These are phyloP conservation scores for Neurospora sp. DNA, from an alignment of 495 filamentous ascomycete genomes.

Conservation along the genomic window DNA sequence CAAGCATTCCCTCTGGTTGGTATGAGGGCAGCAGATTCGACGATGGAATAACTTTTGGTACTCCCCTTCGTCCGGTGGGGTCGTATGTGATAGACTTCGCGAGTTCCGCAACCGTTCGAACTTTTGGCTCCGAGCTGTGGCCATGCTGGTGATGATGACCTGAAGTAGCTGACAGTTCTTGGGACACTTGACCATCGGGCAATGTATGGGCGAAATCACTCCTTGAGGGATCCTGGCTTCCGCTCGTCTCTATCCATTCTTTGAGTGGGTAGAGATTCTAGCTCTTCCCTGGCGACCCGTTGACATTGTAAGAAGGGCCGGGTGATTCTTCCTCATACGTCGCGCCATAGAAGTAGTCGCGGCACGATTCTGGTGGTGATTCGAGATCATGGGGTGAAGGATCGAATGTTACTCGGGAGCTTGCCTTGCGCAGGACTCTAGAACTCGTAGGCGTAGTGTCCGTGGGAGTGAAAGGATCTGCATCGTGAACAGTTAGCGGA, in stretches of 20 bases:
- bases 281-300: background rate
- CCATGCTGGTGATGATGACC: conserved; percentile 13
- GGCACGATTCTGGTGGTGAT: background rate
- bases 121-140: conserved; percentile 22
- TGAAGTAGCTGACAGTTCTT: background rate
- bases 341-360: background rate
- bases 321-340: background rate
- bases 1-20: background rate
- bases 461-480: background rate
- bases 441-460: background rate
- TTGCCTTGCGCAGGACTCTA: background rate
- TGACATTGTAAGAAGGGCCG: background rate
- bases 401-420: background rate
- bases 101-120: conserved; percentile 20
- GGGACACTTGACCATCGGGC: background rate
- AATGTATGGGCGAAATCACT: background rate
- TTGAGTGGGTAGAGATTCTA: conserved; percentile 11
- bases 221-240: background rate
- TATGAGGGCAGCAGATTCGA: conserved; percentile 5
- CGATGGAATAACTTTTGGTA: conserved; percentile 8
- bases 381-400: background rate
- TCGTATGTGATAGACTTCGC: background rate
- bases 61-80: background rate
- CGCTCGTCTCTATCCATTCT: background rate
- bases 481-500: background rate